Evolutionary conservation across 768 basidiomycete species (phyloP).

Genomic region (Leccinellum luteum): DNA sequence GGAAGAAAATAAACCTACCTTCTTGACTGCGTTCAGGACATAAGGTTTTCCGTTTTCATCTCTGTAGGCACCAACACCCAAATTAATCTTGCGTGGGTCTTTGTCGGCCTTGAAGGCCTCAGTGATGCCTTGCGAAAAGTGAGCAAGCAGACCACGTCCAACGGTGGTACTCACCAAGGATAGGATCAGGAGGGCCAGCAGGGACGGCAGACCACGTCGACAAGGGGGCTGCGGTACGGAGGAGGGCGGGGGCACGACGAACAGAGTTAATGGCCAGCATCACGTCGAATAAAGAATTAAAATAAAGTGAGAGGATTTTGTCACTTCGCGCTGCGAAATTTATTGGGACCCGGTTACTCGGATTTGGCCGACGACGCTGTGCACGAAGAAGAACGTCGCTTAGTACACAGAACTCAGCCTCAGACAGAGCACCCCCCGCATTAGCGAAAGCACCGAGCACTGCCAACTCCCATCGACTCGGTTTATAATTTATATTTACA

Average conservation of each 20-base stretch:
- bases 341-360: slow-evolving; percentile 3
- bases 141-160: slow-evolving; percentile 1
- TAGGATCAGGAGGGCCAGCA: slow-evolving; percentile 89
- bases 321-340: not conserved
- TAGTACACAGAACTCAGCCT: no score
- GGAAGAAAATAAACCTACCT: slow-evolving; percentile 43
- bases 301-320: slow-evolving; percentile 2
- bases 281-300: not conserved
- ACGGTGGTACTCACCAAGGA: slow-evolving; percentile 61
- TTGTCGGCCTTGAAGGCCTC: slow-evolving; percentile 98
- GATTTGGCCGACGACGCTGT: slow-evolving; percentile 14
- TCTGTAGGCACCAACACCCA: slow-evolving; percentile 96
- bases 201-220: slow-evolving; percentile 83
- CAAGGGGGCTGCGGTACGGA: slow-evolving; percentile 40
- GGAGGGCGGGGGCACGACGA: slow-evolving; percentile 47
- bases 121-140: slow-evolving; percentile 61
- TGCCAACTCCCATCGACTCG: no score
- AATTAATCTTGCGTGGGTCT: slow-evolving; percentile 90
- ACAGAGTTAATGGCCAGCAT: slow-evolving; percentile 46
- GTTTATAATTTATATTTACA: no score
- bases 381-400: not conserved
- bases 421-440: no score
- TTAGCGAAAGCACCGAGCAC: no score
- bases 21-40: slow-evolving; percentile 84
- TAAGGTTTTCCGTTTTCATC: slow-evolving; percentile 95